Evolutionary conservation across 441 rosid genomes (phyloP).

Genomic region (Dalechampia spathulata): DNA sequence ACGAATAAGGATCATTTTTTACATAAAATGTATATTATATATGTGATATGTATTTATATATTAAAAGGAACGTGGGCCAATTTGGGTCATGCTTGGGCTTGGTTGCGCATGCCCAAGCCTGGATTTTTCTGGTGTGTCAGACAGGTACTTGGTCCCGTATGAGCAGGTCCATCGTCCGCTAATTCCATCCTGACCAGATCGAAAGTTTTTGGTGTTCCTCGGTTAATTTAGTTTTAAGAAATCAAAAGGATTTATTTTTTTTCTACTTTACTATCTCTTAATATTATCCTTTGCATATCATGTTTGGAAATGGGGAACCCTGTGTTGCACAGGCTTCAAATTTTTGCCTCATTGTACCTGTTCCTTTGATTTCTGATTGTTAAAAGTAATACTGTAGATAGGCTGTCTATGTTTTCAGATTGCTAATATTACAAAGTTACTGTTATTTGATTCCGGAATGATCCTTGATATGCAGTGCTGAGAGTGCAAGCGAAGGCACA

Average conservation of each 20-base stretch:
- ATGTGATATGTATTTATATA: too few species aligned
- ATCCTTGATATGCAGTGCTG: constrained; percentile 50
- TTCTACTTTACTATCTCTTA: not conserved
- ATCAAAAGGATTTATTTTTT: too few species aligned
- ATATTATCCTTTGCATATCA: not conserved
- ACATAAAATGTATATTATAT: too few species aligned
- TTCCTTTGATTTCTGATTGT: not conserved
- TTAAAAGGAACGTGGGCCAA: too few species aligned
- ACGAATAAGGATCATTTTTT: too few species aligned
- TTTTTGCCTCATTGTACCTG: not conserved
- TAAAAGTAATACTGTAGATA: not conserved
- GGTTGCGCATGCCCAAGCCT: too few species aligned
- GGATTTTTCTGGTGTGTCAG: too few species aligned
- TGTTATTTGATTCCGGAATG: constrained; percentile 23
- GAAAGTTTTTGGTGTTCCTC: not conserved
- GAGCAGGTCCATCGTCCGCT: too few species aligned
- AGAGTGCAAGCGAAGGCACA: constrained; percentile 83
- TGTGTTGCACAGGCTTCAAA: not conserved
- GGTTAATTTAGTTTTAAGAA: not conserved
- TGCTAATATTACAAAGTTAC: constrained; percentile 1
- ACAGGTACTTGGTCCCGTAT: too few species aligned
- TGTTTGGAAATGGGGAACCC: not conserved
- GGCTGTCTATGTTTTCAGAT: not conserved
- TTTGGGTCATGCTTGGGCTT: too few species aligned
- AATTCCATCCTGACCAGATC: not conserved